A percentile compares a stretch with the other conserved stretches of the same genome.
Conservation (phyloP, 2,329 filamentous ascomycete genomes). For the Fusarium sp. region DNA sequence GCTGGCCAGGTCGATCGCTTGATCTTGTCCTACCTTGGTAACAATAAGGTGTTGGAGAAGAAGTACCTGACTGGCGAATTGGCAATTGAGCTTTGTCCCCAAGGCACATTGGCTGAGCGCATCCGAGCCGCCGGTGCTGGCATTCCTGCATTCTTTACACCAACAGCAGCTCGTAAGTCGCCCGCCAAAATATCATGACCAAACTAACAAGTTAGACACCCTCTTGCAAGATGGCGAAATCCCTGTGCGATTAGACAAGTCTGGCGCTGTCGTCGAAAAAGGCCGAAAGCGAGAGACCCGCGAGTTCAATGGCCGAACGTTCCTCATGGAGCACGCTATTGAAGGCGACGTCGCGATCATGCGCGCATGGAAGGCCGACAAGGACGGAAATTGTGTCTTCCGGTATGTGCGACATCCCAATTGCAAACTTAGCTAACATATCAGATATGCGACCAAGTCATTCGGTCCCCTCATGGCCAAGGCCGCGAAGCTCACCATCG, state of each 20-base stretch:
- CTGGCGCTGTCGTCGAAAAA: slow-evolving; percentile 71
- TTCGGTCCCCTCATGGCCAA: slow-evolving; percentile 85
- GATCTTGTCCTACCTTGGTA: slow-evolving; percentile 80
- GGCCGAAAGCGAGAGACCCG: slow-evolving; percentile 76
- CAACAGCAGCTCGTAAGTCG: slow-evolving; percentile 73
- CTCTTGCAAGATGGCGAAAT: slow-evolving; percentile 76
- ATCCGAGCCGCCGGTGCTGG: slow-evolving; percentile 79
- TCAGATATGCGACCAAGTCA: slow-evolving; percentile 76
- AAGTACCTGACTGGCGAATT: slow-evolving; percentile 81
- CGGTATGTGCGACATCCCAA: slow-evolving; percentile 55
- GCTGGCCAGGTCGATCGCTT: slow-evolving; percentile 78
- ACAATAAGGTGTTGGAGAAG: slow-evolving; percentile 80
- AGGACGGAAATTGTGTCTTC: slow-evolving; percentile 84
- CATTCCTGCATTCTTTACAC: slow-evolving; percentile 84
- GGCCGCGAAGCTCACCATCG: slow-evolving; percentile 80
- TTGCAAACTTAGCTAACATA: neutral
- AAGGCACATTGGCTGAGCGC: slow-evolving; percentile 79
- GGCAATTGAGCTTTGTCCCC: slow-evolving; percentile 80
- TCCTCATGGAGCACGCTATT: slow-evolving; percentile 82
- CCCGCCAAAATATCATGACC: neutral
- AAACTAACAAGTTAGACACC: slow-evolving; percentile 60
- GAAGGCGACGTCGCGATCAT: slow-evolving; percentile 82
- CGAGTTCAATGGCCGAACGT: slow-evolving; percentile 77
- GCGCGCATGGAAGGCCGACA: slow-evolving; percentile 80
- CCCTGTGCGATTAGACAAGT: slow-evolving; percentile 69